A percentile compares a stretch with the other conserved stretches of the same genome.
Evolutionary conservation across 73 alveolate species (phyloP).

Genomic region (Symbiodinium natans): DNA sequence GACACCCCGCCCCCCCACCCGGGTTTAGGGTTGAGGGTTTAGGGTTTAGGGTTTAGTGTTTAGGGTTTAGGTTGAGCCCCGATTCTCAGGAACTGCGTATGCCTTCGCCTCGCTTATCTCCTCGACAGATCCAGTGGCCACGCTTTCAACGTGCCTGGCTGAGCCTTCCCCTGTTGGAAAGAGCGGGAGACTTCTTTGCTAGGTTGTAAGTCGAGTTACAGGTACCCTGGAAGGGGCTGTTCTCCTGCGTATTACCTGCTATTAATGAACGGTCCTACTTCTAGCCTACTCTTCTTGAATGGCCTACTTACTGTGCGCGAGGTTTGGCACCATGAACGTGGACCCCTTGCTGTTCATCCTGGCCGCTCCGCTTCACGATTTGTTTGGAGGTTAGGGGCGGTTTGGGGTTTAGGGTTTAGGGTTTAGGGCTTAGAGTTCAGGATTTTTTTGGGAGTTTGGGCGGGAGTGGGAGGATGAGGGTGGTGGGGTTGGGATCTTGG

Average conservation of each 20-base stretch:
- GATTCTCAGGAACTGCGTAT: conserved; percentile 21
- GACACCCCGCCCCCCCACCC: too few relatives aligned
- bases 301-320: too few relatives aligned
- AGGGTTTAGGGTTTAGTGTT: background rate
- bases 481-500: too few relatives aligned
- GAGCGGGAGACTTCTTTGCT: too few relatives aligned
- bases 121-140: conserved; percentile 78
- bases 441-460: too few relatives aligned
- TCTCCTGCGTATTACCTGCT: too few relatives aligned
- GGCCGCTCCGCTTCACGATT: background rate
- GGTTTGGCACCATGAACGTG: conserved; percentile 62
- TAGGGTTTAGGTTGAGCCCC: too few relatives aligned
- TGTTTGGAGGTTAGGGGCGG: background rate
- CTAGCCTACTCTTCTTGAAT: too few relatives aligned
- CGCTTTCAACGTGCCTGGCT: conserved; percentile 47
- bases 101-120: conserved; percentile 67
- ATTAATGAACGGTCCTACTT: too few relatives aligned
- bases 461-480: too few relatives aligned
- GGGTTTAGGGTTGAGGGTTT: background rate
- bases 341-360: conserved; percentile 81
- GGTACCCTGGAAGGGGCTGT: too few relatives aligned
- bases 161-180: background rate
- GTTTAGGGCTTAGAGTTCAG: background rate
- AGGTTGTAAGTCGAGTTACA: too few relatives aligned
- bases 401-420: background rate